These are phyloP conservation scores for Suillus bovinus DNA, from an alignment of 768 basidiomycete species.

Conservation along the genomic window DNA sequence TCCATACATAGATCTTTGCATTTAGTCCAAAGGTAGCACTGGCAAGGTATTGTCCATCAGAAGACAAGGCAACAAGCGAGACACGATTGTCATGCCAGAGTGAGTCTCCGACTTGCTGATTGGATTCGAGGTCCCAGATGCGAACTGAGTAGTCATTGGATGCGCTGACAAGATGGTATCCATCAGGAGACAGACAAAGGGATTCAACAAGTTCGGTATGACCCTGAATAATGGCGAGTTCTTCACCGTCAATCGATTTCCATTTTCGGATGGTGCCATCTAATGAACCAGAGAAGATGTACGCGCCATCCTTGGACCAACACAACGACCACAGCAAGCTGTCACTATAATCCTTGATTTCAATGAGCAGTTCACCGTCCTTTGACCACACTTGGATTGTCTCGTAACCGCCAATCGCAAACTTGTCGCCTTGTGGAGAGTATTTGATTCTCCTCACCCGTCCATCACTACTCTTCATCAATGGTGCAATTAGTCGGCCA, in stretches of 20 bases:
- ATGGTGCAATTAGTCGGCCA: neutral
- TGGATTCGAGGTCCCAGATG: neutral
- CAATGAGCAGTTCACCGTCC: neutral
- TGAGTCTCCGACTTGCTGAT: conserved; percentile 28
- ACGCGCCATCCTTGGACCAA: conserved; percentile 1
- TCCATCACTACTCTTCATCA: neutral
- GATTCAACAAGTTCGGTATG: neutral
- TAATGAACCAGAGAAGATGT: neutral
- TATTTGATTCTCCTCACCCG: neutral
- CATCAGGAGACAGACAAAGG: neutral
- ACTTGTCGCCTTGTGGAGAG: neutral
- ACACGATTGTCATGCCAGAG: conserved; percentile 82
- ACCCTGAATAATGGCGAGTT: neutral
- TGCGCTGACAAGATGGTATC: neutral
- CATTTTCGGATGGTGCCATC: neutral
- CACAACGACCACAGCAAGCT: neutral
- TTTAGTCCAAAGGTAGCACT: conserved; percentile 71
- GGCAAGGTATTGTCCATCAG: conserved; percentile 69
- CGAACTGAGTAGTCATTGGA: neutral
- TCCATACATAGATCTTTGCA: conserved; percentile 76
- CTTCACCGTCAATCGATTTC: neutral
- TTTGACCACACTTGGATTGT: neutral
- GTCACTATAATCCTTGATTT: neutral
- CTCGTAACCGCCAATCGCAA: neutral
- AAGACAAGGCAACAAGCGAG: conserved; percentile 71